phyloP scores from a whole-genome alignment of 2,329 filamentous ascomycete genomes.

The Phyllosticta citribraziliensis region DNA sequence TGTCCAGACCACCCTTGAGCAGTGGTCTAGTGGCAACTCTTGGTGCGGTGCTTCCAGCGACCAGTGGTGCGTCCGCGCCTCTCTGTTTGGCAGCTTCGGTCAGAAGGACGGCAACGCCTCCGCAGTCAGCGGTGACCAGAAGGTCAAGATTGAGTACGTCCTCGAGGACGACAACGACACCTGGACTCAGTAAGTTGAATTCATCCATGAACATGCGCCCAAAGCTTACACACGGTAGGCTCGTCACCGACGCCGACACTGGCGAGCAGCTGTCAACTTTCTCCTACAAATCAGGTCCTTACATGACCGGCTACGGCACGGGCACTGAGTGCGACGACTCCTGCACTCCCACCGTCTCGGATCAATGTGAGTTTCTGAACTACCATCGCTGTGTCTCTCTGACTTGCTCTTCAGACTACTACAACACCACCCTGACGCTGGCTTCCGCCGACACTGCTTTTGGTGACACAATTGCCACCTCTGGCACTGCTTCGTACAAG shows the following conservation, averaged over 20 bases:
- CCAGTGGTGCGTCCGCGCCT: slow-evolving; percentile 35
- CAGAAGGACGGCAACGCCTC: slow-evolving; percentile 24
- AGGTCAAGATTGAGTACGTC: slow-evolving; percentile 24
- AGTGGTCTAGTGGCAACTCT: slow-evolving; percentile 28
- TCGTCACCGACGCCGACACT: slow-evolving; percentile 28
- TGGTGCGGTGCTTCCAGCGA: slow-evolving; percentile 33
- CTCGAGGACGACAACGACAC: slow-evolving; percentile 19
- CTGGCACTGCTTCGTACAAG: background rate
- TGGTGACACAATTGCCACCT: slow-evolving; percentile 1
- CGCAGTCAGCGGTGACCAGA: slow-evolving; percentile 19
- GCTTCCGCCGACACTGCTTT: slow-evolving; percentile 23
- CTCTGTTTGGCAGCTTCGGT: slow-evolving; percentile 33
- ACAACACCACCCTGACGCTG: slow-evolving; percentile 32
- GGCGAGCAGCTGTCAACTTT: slow-evolving; percentile 26
- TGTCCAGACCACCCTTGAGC: slow-evolving; percentile 34
- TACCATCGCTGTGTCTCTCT: background rate
- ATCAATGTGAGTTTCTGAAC: slow-evolving; percentile 16
- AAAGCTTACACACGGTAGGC: background rate
- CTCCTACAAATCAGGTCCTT: slow-evolving; percentile 23
- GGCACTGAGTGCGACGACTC: slow-evolving; percentile 32
- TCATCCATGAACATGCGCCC: background rate
- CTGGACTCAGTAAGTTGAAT: slow-evolving; percentile 20
- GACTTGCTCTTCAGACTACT: slow-evolving; percentile 20
- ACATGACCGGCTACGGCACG: slow-evolving; percentile 31
- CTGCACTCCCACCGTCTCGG: slow-evolving; percentile 31